Evolutionary conservation across 306 rosid species (phyloP).

Genomic region (Castanea crenata): DNA sequence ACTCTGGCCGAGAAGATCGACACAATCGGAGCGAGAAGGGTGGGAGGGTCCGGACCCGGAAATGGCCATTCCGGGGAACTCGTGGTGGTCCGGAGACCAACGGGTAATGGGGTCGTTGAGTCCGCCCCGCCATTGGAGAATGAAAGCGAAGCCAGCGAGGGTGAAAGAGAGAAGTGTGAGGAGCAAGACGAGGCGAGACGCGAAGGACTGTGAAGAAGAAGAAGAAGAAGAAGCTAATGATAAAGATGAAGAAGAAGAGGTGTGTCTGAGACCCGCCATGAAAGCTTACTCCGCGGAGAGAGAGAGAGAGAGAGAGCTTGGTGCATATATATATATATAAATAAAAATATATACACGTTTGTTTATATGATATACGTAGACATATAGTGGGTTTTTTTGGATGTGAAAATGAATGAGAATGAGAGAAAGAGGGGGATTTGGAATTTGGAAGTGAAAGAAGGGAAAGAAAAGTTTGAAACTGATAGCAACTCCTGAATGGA

Average conservation of each 20-base stretch:
- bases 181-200: slow-evolving; percentile 59
- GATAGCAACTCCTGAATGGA: no score
- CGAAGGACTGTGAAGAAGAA: slow-evolving; percentile 31
- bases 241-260: slow-evolving; percentile 16
- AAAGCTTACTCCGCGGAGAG: slow-evolving; percentile 7
- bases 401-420: no score
- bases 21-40: slow-evolving; percentile 51
- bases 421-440: no score
- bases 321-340: slow-evolving; percentile 26
- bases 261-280: slow-evolving; percentile 76
- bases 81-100: slow-evolving; percentile 63
- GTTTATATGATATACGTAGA: no score
- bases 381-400: no score
- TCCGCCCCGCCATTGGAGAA: slow-evolving; percentile 96
- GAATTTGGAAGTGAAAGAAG: no score
- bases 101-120: slow-evolving; percentile 71
- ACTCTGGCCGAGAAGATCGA: slow-evolving; percentile 36
- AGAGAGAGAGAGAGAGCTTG: neutral
- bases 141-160: slow-evolving; percentile 75
- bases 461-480: no score
- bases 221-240: slow-evolving; percentile 8
- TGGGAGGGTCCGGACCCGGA: slow-evolving; percentile 22
- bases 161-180: slow-evolving; percentile 65
- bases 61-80: slow-evolving; percentile 69
- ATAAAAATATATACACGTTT: no score